phyloP scores from a whole-genome alignment of 2,329 filamentous ascomycete genomes.

The Diaporthe eres region DNA sequence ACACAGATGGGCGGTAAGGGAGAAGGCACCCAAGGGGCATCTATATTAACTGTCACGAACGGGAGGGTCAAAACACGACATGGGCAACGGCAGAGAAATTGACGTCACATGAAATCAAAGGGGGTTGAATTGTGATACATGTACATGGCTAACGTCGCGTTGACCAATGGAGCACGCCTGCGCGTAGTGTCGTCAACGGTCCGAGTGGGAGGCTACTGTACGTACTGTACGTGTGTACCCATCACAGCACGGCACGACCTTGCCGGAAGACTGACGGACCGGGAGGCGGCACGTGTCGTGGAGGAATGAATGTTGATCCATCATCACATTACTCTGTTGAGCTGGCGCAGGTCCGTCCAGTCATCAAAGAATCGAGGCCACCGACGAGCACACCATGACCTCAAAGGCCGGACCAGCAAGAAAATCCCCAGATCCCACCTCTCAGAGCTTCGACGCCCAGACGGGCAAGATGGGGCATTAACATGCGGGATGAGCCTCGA shows the following conservation, averaged over 20 bases:
- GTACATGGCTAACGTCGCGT: not conserved
- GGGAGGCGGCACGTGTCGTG: not conserved
- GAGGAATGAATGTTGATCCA: not conserved
- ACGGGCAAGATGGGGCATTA: not conserved
- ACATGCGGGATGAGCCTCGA: not conserved
- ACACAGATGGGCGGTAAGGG: too few relatives aligned
- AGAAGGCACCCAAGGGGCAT: not conserved
- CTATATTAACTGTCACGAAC: not conserved
- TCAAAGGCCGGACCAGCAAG: constrained; percentile 2
- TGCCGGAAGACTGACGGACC: not conserved
- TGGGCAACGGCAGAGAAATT: not conserved
- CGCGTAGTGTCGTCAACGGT: not conserved
- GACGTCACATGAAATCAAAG: constrained; percentile 31
- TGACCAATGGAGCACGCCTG: constrained; percentile 13
- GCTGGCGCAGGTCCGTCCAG: too few relatives aligned
- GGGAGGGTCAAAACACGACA: not conserved
- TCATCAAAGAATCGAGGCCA: not conserved
- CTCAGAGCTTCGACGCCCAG: not conserved
- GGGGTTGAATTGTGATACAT: constrained; percentile 16
- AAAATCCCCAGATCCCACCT: not conserved
- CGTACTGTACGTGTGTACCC: not conserved
- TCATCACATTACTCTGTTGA: too few relatives aligned
- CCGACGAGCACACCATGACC: not conserved
- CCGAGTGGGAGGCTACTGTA: not conserved
- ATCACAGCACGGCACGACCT: not conserved